phyloP scores from a whole-genome alignment of 2,329 filamentous ascomycete genomes.

The Coleophoma eucalyptorum region DNA sequence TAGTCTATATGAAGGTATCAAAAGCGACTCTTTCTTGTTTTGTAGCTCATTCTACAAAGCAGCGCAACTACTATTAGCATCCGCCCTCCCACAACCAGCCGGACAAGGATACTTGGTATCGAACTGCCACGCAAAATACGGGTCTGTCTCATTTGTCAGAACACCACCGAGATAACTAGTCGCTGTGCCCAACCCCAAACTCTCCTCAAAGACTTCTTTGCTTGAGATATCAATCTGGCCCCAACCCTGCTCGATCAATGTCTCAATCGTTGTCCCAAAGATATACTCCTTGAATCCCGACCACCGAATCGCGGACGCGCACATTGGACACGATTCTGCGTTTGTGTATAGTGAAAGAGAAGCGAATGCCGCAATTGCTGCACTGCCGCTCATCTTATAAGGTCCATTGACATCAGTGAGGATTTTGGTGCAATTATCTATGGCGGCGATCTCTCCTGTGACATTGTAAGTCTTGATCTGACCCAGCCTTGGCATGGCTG shows the following conservation, averaged over 20 bases:
- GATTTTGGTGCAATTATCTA: constrained; percentile 46
- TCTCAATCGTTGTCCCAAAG: constrained; percentile 46
- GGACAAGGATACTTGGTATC: constrained; percentile 22
- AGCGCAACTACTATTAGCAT: constrained; percentile 6
- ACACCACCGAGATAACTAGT: constrained; percentile 40
- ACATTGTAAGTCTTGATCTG: background rate
- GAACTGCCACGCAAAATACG: constrained; percentile 51
- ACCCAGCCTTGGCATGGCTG: background rate
- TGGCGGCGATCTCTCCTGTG: constrained; percentile 49
- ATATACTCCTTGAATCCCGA: constrained; percentile 51
- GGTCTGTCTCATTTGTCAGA: constrained; percentile 48
- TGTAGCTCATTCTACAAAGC: background rate
- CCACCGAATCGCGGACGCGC: constrained; percentile 52
- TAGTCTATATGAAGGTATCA: background rate
- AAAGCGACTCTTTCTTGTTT: constrained; percentile 1
- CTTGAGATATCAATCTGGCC: constrained; percentile 43
- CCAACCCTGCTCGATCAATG: constrained; percentile 44
- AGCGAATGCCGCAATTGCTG: constrained; percentile 40
- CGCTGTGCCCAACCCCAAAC: constrained; percentile 28
- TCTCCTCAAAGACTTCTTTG: constrained; percentile 41
- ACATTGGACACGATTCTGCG: constrained; percentile 55
- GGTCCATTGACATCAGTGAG: constrained; percentile 40
- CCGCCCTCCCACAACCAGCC: constrained; percentile 13
- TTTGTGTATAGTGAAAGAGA: constrained; percentile 51
- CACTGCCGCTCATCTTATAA: constrained; percentile 36